Evolutionary conservation across 257 asterid genomes (phyloP).

Genomic region (Petrea volubilis): DNA sequence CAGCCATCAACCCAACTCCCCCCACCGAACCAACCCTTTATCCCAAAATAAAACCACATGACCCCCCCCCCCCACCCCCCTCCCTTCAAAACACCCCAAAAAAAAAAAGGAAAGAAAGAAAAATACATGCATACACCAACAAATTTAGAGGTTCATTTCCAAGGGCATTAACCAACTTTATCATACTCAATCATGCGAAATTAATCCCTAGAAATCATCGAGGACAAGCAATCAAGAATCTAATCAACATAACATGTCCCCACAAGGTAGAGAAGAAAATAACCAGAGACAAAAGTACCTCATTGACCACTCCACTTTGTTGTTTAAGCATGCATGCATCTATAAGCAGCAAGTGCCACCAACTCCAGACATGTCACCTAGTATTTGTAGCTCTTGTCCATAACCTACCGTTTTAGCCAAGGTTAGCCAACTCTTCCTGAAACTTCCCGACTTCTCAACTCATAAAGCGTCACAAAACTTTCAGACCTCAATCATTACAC

Average conservation of each 20-base stretch:
- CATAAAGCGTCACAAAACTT: background rate
- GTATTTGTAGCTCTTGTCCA: background rate
- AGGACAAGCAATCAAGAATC: background rate
- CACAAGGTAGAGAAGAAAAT: background rate
- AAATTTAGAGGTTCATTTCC: background rate
- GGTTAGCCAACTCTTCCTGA: constrained; percentile 1
- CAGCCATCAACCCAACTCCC: no score
- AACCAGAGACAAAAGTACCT: constrained; percentile 17
- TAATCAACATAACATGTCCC: background rate
- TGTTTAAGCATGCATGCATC: background rate
- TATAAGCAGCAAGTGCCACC: constrained; percentile 1
- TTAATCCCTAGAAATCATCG: background rate
- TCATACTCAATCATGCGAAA: background rate
- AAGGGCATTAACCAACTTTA: background rate
- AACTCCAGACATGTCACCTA: constrained; percentile 1
- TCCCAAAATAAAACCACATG: no score
- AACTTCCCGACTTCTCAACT: background rate
- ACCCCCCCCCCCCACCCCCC: no score
- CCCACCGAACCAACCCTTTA: no score
- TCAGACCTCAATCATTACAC: constrained; percentile 30
- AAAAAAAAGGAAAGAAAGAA: no score
- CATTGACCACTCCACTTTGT: background rate
- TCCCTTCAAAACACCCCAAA: no score
- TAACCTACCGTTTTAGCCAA: constrained; percentile 4
- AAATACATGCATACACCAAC: no score